Evolutionary conservation across 495 filamentous ascomycete species (phyloP).

Genomic region (Aspergillus nidulans): DNA sequence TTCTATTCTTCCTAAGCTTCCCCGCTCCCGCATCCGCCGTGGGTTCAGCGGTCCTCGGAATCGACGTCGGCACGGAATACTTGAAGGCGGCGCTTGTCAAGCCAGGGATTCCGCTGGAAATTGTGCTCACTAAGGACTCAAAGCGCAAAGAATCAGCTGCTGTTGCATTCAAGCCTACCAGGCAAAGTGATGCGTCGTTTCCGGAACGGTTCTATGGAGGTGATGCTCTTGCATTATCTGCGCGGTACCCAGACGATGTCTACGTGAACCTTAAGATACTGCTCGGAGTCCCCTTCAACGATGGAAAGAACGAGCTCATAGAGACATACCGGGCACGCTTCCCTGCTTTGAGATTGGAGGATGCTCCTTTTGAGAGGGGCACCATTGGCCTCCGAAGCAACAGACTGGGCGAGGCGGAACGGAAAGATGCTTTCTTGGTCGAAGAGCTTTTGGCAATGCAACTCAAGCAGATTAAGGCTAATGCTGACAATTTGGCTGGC

Average conservation of each 20-base stretch:
- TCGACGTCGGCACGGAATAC: slow-evolving; percentile 95
- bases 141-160: slow-evolving; percentile 91
- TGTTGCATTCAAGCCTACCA: slow-evolving; percentile 85
- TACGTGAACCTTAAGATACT: slow-evolving; percentile 90
- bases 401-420: slow-evolving; percentile 57
- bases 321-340: slow-evolving; percentile 65
- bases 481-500: slow-evolving; percentile 84
- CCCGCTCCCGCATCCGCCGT: slow-evolving; percentile 56
- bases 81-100: slow-evolving; percentile 96
- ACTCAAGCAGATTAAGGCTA: slow-evolving; percentile 78
- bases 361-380: slow-evolving; percentile 49
- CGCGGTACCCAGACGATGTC: slow-evolving; percentile 85
- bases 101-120: slow-evolving; percentile 95
- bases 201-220: slow-evolving; percentile 90
- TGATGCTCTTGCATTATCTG: slow-evolving; percentile 82
- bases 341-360: slow-evolving; percentile 54
- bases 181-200: slow-evolving; percentile 55
- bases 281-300: slow-evolving; percentile 61
- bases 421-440: slow-evolving; percentile 70
- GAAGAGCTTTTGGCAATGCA: slow-evolving; percentile 98
- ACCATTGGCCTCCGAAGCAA: slow-evolving; percentile 75
- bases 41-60: slow-evolving; percentile 73
- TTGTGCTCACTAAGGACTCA: slow-evolving; percentile 97
- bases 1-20: slow-evolving; percentile 54
- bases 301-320: slow-evolving; percentile 53